Conservation (phyloP, 75 land plant genomes). For the Isoetes taiwanensis region DNA sequence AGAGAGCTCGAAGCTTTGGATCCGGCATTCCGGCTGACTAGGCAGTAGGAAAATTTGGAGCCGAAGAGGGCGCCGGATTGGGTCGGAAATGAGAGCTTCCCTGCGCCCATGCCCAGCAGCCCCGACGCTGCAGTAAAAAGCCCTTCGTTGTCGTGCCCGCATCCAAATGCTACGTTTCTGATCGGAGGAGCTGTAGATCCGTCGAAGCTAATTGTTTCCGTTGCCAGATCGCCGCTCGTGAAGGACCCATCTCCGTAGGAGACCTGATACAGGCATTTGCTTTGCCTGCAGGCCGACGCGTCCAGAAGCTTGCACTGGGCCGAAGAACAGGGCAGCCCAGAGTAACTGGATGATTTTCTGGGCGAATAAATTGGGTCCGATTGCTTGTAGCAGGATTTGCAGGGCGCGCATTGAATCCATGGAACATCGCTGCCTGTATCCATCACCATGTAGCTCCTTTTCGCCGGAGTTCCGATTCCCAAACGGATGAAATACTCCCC, state of each 20-base stretch:
- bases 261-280: conserved; percentile 50
- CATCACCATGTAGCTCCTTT: conserved; percentile 43
- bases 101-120: conserved; percentile 48
- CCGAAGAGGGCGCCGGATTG: conserved; percentile 40
- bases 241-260: conserved; percentile 85
- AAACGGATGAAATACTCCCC: conserved; percentile 66
- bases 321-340: conserved; percentile 38
- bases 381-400: conserved; percentile 60
- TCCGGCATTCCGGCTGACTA: conserved; percentile 32
- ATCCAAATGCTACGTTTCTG: not conserved
- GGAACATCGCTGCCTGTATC: conserved; percentile 76
- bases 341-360: conserved; percentile 40
- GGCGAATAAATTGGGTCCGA: conserved; percentile 74
- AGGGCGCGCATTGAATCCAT: conserved; percentile 83
- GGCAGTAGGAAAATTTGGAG: conserved; percentile 1
- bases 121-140: conserved; percentile 49
- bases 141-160: conserved; percentile 11
- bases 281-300: conserved; percentile 19
- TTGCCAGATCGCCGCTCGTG: conserved; percentile 53
- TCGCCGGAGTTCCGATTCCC: conserved; percentile 58
- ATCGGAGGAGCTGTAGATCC: conserved; percentile 15
- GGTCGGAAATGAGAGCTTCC: conserved; percentile 1
- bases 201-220: conserved; percentile 62
- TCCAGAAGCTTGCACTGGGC: conserved; percentile 36
- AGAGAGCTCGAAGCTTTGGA: conserved; percentile 27